Evolutionary conservation across 257 asterid genomes (phyloP).

Genomic region (Pogostemon cablin): DNA sequence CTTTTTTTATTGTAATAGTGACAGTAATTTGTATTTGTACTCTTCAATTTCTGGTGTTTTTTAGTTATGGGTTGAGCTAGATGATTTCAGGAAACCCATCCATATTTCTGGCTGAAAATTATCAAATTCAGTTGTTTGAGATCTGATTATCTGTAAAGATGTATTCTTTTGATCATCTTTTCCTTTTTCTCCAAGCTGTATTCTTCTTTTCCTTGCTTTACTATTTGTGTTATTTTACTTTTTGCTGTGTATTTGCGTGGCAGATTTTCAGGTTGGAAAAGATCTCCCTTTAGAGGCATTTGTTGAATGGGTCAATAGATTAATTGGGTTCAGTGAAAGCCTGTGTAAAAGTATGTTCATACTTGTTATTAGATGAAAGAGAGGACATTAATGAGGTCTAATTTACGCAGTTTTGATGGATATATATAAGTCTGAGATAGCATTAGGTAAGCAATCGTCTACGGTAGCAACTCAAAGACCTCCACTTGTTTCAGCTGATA

Average conservation of each 20-base stretch:
- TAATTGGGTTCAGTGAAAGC: conserved; percentile 42
- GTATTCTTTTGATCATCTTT: conserved; percentile 38
- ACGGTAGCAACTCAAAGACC: conserved; percentile 47
- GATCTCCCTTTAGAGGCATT: conserved; percentile 44
- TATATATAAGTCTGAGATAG: conserved; percentile 51
- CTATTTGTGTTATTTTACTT: conserved; percentile 40
- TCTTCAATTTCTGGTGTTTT: background rate
- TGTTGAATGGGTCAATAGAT: conserved; percentile 36
- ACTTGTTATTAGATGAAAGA: conserved; percentile 38
- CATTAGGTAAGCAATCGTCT: conserved; percentile 51
- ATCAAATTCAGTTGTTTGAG: conserved; percentile 38
- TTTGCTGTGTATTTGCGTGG: conserved; percentile 41
- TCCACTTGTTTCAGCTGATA: conserved; percentile 59
- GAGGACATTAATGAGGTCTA: conserved; percentile 57
- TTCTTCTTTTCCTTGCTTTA: conserved; percentile 35
- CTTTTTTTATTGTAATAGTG: conserved; percentile 28
- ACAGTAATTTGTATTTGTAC: conserved; percentile 25
- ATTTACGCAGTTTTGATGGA: conserved; percentile 67
- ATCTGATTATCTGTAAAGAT: conserved; percentile 50
- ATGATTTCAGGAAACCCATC: conserved; percentile 34
- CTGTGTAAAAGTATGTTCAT: conserved; percentile 37
- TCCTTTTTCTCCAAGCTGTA: conserved; percentile 36
- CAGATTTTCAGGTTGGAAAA: conserved; percentile 55
- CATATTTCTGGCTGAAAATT: conserved; percentile 33
- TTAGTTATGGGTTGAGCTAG: conserved; percentile 32